These are phyloP conservation scores for Mortierella sp. DNA, from an alignment of 371 early-diverging fungal species.

Conservation along the genomic window DNA sequence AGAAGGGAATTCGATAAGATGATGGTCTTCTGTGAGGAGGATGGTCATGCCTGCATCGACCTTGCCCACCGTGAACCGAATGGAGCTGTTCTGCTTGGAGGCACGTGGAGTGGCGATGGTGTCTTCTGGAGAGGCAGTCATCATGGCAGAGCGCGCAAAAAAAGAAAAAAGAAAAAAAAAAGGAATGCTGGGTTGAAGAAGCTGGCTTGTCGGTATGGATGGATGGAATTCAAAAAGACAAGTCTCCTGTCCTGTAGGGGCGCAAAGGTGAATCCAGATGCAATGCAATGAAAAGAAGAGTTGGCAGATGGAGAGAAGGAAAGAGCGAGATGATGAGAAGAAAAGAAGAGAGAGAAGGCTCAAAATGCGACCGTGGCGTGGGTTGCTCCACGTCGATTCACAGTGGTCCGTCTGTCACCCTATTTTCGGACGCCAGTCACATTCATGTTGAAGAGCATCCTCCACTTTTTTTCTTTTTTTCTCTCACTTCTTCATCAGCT, in stretches of 20 bases:
- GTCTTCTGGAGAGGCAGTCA: slow-evolving; percentile 30
- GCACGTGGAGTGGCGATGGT: neutral
- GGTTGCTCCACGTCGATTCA: no score
- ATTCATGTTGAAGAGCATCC: no score
- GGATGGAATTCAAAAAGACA: no score
- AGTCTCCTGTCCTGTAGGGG: neutral
- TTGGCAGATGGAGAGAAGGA: neutral
- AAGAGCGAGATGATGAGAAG: no score
- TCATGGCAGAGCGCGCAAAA: slow-evolving; percentile 7
- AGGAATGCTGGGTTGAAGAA: neutral
- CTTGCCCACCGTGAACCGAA: slow-evolving; percentile 91
- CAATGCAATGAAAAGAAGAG: neutral
- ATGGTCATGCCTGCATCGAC: slow-evolving; percentile 94
- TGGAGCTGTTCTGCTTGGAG: slow-evolving; percentile 58
- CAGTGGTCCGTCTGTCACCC: no score
- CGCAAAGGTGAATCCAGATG: neutral
- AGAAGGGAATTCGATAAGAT: slow-evolving; percentile 97
- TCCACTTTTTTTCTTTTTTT: neutral
- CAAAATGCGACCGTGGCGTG: no score
- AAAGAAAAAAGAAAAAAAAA: no score
- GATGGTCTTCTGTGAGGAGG: slow-evolving; percentile 94
- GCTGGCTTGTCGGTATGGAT: neutral
- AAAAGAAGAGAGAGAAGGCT: no score
- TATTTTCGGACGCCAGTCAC: neutral
- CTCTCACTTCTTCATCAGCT: neutral